Evolutionary conservation across 345 rosid genomes (phyloP).

Genomic region (Arabis hirsuta): DNA sequence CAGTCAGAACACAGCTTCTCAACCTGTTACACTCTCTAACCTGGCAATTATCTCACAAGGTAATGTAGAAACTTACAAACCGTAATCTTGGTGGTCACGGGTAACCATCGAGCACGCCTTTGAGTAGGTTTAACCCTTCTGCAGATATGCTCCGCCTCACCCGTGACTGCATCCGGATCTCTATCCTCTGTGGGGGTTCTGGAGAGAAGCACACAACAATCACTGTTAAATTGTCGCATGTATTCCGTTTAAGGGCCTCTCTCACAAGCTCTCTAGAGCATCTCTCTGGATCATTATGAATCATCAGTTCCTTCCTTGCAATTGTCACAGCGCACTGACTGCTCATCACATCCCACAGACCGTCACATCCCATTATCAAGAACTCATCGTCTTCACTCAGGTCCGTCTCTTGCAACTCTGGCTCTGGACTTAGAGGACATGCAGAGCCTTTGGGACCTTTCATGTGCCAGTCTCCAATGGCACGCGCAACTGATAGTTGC

Average conservation of each 20-base stretch:
- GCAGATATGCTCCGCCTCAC: conserved; percentile 86
- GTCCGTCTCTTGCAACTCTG: conserved; percentile 73
- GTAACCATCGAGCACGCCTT: conserved; percentile 78
- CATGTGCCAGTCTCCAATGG: conserved; percentile 99
- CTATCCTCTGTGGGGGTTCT: conserved; percentile 88
- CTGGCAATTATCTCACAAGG: conserved; percentile 29
- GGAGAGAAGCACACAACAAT: conserved; percentile 77
- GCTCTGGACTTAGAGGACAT: conserved; percentile 87
- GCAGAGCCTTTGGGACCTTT: conserved; percentile 91
- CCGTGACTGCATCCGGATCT: conserved; percentile 57
- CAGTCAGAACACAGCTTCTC: conserved; percentile 29
- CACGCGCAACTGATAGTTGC: conserved; percentile 94
- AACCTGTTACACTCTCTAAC: conserved; percentile 35
- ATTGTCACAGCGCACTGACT: conserved; percentile 93
- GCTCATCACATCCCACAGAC: conserved; percentile 99
- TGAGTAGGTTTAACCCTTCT: conserved; percentile 83
- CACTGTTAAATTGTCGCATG: conserved; percentile 87
- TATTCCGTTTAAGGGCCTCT: conserved; percentile 77
- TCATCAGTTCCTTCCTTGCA: conserved; percentile 81
- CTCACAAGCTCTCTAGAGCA: conserved; percentile 91
- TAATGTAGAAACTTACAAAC: neutral
- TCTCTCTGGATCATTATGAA: conserved; percentile 94
- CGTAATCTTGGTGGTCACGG: conserved; percentile 37
- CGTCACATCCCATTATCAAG: conserved; percentile 96
- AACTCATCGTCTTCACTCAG: conserved; percentile 91